Percentiles rank a stretch among this genome's conserved stretches.
Evolutionary conservation across 148 eudicot genomes (phyloP).

Genomic region (Rhododendron simsii): DNA sequence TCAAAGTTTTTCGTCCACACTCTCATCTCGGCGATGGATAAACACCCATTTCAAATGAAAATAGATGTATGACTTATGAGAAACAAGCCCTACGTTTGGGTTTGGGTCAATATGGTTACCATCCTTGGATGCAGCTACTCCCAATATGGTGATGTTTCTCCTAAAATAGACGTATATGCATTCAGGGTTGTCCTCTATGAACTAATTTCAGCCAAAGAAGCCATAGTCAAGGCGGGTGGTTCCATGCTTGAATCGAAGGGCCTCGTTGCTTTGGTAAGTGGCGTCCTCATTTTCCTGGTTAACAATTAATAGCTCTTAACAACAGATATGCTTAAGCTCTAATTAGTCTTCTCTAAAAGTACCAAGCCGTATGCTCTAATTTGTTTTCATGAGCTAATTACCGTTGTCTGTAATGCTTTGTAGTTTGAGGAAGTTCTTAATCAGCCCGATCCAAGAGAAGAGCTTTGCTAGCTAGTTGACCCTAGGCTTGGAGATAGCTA

Average conservation of each 20-base stretch:
- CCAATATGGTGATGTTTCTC: constrained; percentile 78
- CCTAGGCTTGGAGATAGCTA: too few relatives aligned
- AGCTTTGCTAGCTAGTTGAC: constrained; percentile 54
- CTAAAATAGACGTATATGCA: constrained; percentile 88
- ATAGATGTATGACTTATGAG: too few relatives aligned
- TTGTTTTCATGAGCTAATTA: not conserved
- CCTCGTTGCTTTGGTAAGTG: constrained; percentile 63
- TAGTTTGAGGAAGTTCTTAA: constrained; percentile 61
- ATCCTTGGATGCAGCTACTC: constrained; percentile 58
- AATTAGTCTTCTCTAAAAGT: not conserved
- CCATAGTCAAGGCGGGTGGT: constrained; percentile 54
- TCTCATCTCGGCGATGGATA: too few relatives aligned
- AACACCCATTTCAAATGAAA: too few relatives aligned
- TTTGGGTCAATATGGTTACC: not conserved
- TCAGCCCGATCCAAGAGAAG: constrained; percentile 42
- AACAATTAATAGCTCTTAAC: not conserved
- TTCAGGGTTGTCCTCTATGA: constrained; percentile 90
- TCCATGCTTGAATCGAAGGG: constrained; percentile 48
- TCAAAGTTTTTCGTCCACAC: too few relatives aligned
- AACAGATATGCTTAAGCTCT: not conserved
- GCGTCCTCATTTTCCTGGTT: not conserved
- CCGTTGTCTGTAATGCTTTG: not conserved
- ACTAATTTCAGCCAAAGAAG: constrained; percentile 85
- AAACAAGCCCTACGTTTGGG: too few relatives aligned
- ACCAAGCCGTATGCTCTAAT: not conserved